These are phyloP conservation scores for Xylaria sp. DNA, from an alignment of 2,329 filamentous ascomycete species.

Conservation along the genomic window DNA sequence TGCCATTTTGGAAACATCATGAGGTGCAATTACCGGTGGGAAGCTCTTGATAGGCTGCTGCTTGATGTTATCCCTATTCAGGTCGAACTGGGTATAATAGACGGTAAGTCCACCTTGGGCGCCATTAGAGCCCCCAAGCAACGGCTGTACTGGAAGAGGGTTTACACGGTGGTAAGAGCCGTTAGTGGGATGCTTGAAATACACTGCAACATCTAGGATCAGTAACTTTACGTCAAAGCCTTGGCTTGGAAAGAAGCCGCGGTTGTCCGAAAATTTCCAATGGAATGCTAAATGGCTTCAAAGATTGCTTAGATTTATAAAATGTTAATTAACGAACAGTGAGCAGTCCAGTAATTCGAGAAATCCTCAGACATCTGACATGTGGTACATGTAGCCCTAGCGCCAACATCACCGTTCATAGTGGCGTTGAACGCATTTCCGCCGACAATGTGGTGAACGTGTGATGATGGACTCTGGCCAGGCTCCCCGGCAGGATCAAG, in stretches of 20 bases:
- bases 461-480: constrained; percentile 21
- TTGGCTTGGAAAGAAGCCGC: neutral
- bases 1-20: neutral
- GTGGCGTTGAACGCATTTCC: constrained; percentile 30
- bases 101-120: constrained; percentile 37
- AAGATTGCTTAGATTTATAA: neutral
- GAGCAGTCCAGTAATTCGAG: constrained; percentile 35
- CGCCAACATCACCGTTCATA: constrained; percentile 22
- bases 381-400: constrained; percentile 34
- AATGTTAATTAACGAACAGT: neutral
- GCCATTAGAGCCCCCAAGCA: constrained; percentile 33
- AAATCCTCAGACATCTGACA: constrained; percentile 37
- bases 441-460: constrained; percentile 30
- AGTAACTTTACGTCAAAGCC: neutral
- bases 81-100: constrained; percentile 38
- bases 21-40: constrained; percentile 39
- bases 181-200: constrained; percentile 37
- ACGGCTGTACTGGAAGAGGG: constrained; percentile 29
- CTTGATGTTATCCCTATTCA: constrained; percentile 29
- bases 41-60: constrained; percentile 48
- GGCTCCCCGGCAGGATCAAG: constrained; percentile 29
- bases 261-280: no score
- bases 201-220: neutral
- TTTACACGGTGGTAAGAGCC: constrained; percentile 38
- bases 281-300: neutral